Evolutionary conservation across 495 filamentous ascomycete species (phyloP), one percentile per base, ranked within the genome.

Genomic region (Rhypophila decipiens): DNA sequence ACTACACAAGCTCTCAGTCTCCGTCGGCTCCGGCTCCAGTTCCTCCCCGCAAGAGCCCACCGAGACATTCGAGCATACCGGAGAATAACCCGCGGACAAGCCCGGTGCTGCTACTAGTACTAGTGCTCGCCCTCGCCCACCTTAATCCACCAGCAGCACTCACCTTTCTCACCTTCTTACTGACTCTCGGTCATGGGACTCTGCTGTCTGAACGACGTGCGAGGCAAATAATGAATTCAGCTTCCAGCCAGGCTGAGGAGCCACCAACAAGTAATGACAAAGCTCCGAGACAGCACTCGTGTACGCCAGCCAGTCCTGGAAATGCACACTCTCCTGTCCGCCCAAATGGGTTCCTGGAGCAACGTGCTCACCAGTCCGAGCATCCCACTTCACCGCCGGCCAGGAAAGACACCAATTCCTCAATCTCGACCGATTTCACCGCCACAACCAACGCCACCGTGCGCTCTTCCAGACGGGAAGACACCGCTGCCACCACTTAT

Each of bases 391-490:
- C 68, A 46, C 54, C 69, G 43, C 69, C 68, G 19, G 48, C 59
- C 49, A 70, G 72, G 57, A 71, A 75, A 54, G 67, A 74, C 43
- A 75, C 72, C 15, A 58, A 46, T 40, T 75, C 71, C 38, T 74
- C 70, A 23, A 72, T 60, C 27, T 71, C 71, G 44, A 73, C 71
- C 22, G 58, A 52, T 24, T 62, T 64, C 31, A 68, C 69, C 47
- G 58, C 52, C 45, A 57, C 58, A 21, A 67, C 64, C 20, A 55
- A 59, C 17, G 59, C 66, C 9, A 63, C 67, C 27, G 57, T 65
- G 27, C 46, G 59, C 34, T 69, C 70, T 24, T 58, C 52, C 49
- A n/a, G n/a, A n/a, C n/a, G n/a, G n/a, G n/a, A n/a, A n/a, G 70
- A 70, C 37, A 69, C 71, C 27, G 59, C 60, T 24, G 55, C 63